Evolutionary conservation across 164 flowering plant genomes (phyloP).

Genomic region (Vitis riparia): DNA sequence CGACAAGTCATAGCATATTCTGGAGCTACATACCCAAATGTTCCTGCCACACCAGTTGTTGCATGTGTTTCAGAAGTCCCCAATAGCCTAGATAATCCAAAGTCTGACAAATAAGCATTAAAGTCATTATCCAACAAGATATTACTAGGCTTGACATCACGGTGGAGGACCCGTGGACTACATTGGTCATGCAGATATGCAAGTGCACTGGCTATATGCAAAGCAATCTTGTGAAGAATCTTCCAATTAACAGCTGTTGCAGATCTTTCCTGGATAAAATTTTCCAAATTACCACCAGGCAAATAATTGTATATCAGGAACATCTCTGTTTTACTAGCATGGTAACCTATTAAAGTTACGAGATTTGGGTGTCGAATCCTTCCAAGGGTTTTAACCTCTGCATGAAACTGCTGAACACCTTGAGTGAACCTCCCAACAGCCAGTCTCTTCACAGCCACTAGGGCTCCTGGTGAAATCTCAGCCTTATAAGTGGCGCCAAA

Average conservation of each 20-base stretch:
- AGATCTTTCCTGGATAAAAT: conserved; percentile 46
- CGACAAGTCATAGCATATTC: conserved; percentile 69
- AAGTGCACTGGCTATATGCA: conserved; percentile 57
- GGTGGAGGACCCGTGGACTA: conserved; percentile 53
- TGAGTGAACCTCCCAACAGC: conserved; percentile 44
- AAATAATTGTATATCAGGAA: conserved; percentile 66
- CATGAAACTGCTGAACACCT: conserved; percentile 57
- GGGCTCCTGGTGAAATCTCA: conserved; percentile 43
- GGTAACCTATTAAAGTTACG: conserved; percentile 58
- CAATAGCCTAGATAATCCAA: conserved; percentile 58
- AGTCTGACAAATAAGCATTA: conserved; percentile 69
- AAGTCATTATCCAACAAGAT: conserved; percentile 51
- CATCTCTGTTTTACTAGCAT: conserved; percentile 63
- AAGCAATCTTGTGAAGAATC: conserved; percentile 61
- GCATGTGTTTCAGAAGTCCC: conserved; percentile 57
- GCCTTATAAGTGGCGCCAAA: conserved; percentile 75
- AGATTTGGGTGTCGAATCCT: conserved; percentile 51
- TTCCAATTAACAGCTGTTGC: conserved; percentile 35
- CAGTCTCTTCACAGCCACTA: conserved; percentile 65
- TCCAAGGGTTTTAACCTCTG: conserved; percentile 55
- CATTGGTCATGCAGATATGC: conserved; percentile 61
- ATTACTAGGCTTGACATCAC: conserved; percentile 73
- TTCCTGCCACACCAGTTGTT: conserved; percentile 64
- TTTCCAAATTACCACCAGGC: conserved; percentile 64
- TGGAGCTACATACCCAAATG: conserved; percentile 68